Evolutionary conservation across 2,329 filamentous ascomycete species (phyloP).

Genomic region (Cladobotryum mycophilum): DNA sequence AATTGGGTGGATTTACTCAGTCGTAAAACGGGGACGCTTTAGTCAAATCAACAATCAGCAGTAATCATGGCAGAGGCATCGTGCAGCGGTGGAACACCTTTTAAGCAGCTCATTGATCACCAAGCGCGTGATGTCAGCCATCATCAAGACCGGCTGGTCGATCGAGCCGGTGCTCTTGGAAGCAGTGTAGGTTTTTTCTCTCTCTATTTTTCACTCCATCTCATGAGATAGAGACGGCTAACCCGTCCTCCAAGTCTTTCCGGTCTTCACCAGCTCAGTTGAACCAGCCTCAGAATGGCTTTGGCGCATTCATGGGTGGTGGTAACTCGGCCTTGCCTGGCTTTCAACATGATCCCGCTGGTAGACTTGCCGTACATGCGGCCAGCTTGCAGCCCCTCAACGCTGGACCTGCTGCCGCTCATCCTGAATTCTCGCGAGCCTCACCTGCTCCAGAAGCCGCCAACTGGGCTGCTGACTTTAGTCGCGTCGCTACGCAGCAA

Average conservation of each 20-base stretch:
- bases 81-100: conserved; percentile 37
- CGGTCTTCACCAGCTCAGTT: conserved; percentile 22
- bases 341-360: conserved; percentile 28
- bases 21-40: neutral
- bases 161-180: conserved; percentile 20
- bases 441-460: conserved; percentile 19
- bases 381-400: conserved; percentile 25
- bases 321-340: conserved; percentile 21
- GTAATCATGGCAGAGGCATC: conserved; percentile 34
- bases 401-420: conserved; percentile 14
- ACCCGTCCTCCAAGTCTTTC: conserved; percentile 24
- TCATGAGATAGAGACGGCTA: conserved; percentile 1
- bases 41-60: neutral
- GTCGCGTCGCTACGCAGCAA: conserved; percentile 25
- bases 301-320: conserved; percentile 30
- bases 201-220: neutral
- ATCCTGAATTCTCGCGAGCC: conserved; percentile 18
- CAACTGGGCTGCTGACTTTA: conserved; percentile 34
- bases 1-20: neutral
- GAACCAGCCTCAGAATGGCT: conserved; percentile 25
- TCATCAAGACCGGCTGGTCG: conserved; percentile 34
- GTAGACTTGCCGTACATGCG: conserved; percentile 29
- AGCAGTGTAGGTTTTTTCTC: conserved; percentile 24
- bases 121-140: conserved; percentile 36
- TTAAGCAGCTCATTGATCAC: conserved; percentile 38